Percentiles rank a stretch among this genome's conserved stretches.
Conservation (phyloP, 139 green algal species). For the Edaphochlamys debaryana region DNA sequence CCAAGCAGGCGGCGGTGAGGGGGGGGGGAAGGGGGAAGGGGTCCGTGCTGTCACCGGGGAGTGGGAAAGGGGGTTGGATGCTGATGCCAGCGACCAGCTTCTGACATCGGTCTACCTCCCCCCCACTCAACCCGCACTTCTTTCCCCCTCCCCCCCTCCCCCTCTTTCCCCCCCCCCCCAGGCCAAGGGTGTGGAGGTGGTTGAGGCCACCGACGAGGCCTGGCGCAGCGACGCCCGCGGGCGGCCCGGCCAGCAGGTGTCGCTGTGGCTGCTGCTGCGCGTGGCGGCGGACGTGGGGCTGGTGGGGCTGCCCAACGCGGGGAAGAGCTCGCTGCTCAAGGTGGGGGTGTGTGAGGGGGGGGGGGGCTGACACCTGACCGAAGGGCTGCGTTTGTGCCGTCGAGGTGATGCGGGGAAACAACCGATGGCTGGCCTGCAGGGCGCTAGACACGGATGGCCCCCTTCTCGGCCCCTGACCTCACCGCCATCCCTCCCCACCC, state of each 20-base stretch:
- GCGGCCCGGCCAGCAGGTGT: conserved; percentile 74
- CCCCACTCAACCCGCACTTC: neutral
- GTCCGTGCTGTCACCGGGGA: too few species aligned
- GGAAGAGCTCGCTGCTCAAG: conserved; percentile 79
- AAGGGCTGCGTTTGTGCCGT: too few species aligned
- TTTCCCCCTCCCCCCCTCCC: neutral
- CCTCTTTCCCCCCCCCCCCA: neutral
- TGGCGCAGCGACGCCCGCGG: conserved; percentile 72
- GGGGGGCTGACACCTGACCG: too few species aligned
- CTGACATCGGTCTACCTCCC: too few species aligned
- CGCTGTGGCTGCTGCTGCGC: conserved; percentile 82
- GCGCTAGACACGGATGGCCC: too few species aligned
- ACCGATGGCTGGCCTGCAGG: neutral
- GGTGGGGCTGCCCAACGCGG: conserved; percentile 95
- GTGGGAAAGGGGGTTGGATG: too few species aligned
- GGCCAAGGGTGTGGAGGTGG: conserved; percentile 58
- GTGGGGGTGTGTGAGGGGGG: neutral
- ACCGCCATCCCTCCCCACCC: neutral
- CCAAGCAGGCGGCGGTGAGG: too few species aligned
- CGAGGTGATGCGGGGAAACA: neutral
- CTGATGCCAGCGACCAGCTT: too few species aligned
- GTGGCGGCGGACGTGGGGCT: conserved; percentile 94
- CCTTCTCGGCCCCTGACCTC: too few species aligned
- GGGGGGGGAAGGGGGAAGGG: too few species aligned
- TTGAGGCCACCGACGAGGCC: conserved; percentile 73